A percentile compares a stretch with the other conserved stretches of the same genome.
phyloP scores from a whole-genome alignment of 2,329 filamentous ascomycete genomes.

The Aspergillus carbonarius region DNA sequence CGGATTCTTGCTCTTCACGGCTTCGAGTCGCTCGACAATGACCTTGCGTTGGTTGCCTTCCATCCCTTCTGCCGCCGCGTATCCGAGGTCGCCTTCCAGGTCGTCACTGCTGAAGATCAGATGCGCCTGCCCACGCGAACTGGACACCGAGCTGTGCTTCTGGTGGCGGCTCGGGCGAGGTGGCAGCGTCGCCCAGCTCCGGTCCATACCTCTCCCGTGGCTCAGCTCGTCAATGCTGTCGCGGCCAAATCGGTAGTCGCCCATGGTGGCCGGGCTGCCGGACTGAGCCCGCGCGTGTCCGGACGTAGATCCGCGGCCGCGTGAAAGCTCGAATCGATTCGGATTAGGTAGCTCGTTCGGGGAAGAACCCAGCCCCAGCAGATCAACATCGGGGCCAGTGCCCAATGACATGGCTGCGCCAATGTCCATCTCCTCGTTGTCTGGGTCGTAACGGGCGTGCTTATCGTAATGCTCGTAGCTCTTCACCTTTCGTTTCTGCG shows the following conservation, averaged over 20 bases:
- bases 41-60: slow-evolving; percentile 89
- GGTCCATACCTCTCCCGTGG: slow-evolving; percentile 37
- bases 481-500: slow-evolving; percentile 63
- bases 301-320: slow-evolving; percentile 36
- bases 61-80: slow-evolving; percentile 89
- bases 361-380: slow-evolving; percentile 64
- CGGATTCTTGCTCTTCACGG: slow-evolving; percentile 91
- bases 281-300: slow-evolving; percentile 37
- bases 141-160: slow-evolving; percentile 43
- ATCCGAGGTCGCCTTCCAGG: slow-evolving; percentile 88
- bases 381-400: slow-evolving; percentile 58
- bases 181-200: slow-evolving; percentile 38
- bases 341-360: slow-evolving; percentile 67
- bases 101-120: slow-evolving; percentile 67
- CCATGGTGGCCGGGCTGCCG: slow-evolving; percentile 37
- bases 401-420: slow-evolving; percentile 64
- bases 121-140: slow-evolving; percentile 33
- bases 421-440: slow-evolving; percentile 93
- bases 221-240: slow-evolving; percentile 31
- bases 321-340: slow-evolving; percentile 69
- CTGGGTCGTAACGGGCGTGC: slow-evolving; percentile 37
- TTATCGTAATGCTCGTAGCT: slow-evolving; percentile 36
- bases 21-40: slow-evolving; percentile 93
- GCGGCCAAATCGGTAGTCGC: slow-evolving; percentile 29
- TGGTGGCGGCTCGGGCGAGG: slow-evolving; percentile 33